Conservation (phyloP, 768 basidiomycete species). For the Dentipellis sp. region DNA sequence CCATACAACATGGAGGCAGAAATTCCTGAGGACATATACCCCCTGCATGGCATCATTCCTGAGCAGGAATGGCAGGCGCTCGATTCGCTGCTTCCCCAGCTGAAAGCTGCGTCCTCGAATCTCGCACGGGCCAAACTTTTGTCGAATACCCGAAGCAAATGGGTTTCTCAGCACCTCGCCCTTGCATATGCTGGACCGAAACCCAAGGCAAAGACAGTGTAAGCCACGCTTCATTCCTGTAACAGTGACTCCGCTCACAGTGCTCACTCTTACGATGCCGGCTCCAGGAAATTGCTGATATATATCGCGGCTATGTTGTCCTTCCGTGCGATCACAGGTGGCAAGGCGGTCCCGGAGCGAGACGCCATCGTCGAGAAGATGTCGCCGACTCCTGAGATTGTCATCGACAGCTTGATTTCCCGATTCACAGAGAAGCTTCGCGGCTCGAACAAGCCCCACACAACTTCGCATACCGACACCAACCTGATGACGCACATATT, state of each 20-base stretch:
- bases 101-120: constrained; percentile 42
- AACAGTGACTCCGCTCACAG: not conserved
- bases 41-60: constrained; percentile 67
- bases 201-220: constrained; percentile 57
- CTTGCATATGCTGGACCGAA: constrained; percentile 31
- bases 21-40: constrained; percentile 66
- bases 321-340: constrained; percentile 41
- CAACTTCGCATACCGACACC: constrained; percentile 62
- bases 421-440: constrained; percentile 75
- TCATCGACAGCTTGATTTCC: constrained; percentile 66
- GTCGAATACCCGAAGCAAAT: constrained; percentile 52
- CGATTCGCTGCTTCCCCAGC: constrained; percentile 30
- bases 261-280: not conserved
- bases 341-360: constrained; percentile 32
- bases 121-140: constrained; percentile 47
- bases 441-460: constrained; percentile 43
- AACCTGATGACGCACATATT: constrained; percentile 73
- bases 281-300: constrained; percentile 56
- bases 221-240: not conserved
- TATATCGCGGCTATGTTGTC: constrained; percentile 80
- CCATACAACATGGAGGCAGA: constrained; percentile 57
- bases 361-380: constrained; percentile 49
- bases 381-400: constrained; percentile 43
- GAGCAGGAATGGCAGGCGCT: constrained; percentile 75
- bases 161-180: constrained; percentile 63